Evolutionary conservation across 2,329 filamentous ascomycete species (phyloP), one percentile per base, ranked within the genome.

Genomic region (Neurospora sp.): DNA sequence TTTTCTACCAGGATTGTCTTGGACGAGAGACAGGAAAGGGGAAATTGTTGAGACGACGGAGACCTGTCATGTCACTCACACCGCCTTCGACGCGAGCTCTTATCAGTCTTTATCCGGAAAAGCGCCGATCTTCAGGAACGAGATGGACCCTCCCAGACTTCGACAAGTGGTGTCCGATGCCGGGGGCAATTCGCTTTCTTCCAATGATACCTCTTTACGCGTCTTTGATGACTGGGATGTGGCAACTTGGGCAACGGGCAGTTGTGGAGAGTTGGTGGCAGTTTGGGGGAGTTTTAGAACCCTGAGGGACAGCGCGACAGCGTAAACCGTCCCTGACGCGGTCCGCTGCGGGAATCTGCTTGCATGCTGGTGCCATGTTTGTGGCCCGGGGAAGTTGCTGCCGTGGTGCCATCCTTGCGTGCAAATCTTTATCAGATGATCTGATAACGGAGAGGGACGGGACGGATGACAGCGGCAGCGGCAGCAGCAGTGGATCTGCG

Each of bases 121-220:
- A 23, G 67, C 36, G 12, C 23, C 40, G 36, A 41, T 36, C 66
- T 67, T 37, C 12, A 46, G 46, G 66, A 46, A 67, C 19, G 40
- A 70, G 65, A 67, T 39, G 68, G 38, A 19, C 12, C 19, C n/a
- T 15, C 39, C 17, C 57, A 66, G 66, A 38, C 43, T 39, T 52
- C 65, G 65, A 66, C 68, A 23, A 36, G 65, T 19, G 39, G 68
- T 65, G 38, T 69, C 68, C 68, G 68, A 69, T 69, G 39, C 68
- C 68, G 68, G 68, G 41, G 69, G 52, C 52, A 33, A 36, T 12
- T 62, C 8, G 52, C 52, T 17, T 28, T 36, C 8, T 36, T 62
- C 52, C 52, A 33, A 62, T 33, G 52, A 62, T 10, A 33, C 23
- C 46, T 62, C 52, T 33, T 33, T 17, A 62, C 28, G 23, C 52